Base-by-base conservation (phyloP, 1,284 basidiomycete species). In the Ustilago tritici region DNA sequence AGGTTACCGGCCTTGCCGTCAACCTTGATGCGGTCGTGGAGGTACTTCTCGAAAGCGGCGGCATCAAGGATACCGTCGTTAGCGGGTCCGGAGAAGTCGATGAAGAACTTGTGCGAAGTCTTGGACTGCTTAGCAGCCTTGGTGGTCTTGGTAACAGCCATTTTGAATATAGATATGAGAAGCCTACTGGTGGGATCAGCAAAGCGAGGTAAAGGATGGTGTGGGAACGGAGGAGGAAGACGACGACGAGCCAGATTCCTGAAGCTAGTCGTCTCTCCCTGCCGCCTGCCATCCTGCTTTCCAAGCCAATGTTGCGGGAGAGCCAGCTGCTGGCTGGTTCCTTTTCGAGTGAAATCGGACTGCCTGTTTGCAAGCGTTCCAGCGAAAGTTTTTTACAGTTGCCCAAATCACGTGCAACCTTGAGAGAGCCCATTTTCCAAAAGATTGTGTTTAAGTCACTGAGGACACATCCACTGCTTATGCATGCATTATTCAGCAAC, bases 21-120 rank as follows among this genome's bases (percentile, higher is more conserved):
- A 77, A 95, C 92, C 90, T 95, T 96, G 87, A 95, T 94, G 82
- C 93, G 91, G 89, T 96, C 94, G 87, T 95, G 94, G 67, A 97
- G 90, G 90, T 92, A 97, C 88, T 94, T 94, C 88, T 94, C 93
- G 88, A 94, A 95, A 82, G 92, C 92, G 71, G 92, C 93, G 76
- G 92, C 92, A 85, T 96, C 95, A 85, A 97, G 95, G 87, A 96
- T 93, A 85, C 92, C 92, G 88, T 96, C 94, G 77, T 90, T 89
- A 64, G 93, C 95, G 75, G 95, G 95, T 85, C 93, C 93, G 61
- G 93, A 93, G 90, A 93, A 96, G 91, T 97, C 95, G 87, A 98
- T 91, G 87, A 92, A 89, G 89, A 95, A 97, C 89, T 94, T 96
- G 90, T 95, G 93, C 82, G 90, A 87, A 89, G 94, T 95, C 88